These are phyloP conservation scores for Mycena capillaripes DNA, from an alignment of 768 basidiomycete species.

Conservation along the genomic window DNA sequence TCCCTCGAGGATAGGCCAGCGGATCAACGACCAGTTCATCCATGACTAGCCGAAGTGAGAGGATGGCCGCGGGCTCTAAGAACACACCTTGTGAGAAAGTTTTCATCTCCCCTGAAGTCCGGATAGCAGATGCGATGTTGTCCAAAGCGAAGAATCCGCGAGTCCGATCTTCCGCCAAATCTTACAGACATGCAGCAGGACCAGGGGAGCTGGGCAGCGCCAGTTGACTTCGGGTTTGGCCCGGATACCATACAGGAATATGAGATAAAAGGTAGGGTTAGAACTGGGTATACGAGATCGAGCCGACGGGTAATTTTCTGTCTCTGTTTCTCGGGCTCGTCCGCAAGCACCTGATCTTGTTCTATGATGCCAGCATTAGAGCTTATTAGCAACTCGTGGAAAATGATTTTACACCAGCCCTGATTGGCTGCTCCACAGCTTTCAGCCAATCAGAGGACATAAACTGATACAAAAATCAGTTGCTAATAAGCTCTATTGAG, in stretches of 20 bases:
- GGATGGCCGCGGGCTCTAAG: not conserved
- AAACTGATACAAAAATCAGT: no score
- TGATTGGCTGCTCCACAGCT: no score
- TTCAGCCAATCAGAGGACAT: no score
- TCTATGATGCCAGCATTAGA: no score
- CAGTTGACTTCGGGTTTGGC: not conserved
- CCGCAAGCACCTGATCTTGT: no score
- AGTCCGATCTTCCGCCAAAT: not conserved
- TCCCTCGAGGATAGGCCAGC: not conserved
- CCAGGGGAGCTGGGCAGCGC: not conserved
- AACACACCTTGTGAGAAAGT: not conserved
- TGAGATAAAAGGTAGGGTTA: not conserved
- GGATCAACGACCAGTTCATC: not conserved
- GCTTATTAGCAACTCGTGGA: no score
- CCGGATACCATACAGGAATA: not conserved
- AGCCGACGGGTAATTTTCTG: not conserved
- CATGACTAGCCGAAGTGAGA: not conserved
- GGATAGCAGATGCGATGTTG: not conserved
- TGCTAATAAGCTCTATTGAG: no score
- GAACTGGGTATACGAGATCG: not conserved
- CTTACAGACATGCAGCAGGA: not conserved
- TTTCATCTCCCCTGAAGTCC: not conserved
- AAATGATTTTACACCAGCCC: no score
- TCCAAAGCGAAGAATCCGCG: not conserved
- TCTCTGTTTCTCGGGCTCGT: no score